Evolutionary conservation across 2,329 filamentous ascomycete species (phyloP).

Genomic region (Catunica adiposa): DNA sequence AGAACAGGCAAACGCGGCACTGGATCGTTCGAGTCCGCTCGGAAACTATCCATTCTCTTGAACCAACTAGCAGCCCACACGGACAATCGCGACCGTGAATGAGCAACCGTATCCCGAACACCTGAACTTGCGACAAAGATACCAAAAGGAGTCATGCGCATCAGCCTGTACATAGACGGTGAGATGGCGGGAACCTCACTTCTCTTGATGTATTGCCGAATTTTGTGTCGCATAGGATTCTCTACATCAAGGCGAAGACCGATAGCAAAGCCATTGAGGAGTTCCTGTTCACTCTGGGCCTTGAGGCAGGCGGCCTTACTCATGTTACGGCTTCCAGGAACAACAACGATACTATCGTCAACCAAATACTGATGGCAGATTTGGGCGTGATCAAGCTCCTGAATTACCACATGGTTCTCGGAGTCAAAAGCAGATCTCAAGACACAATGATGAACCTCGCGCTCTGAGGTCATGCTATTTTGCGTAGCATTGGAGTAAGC

Average conservation of each 20-base stretch:
- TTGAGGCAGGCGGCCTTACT: not conserved
- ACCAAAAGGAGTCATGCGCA: slow-evolving; percentile 8
- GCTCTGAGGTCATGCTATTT: not conserved
- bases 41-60: slow-evolving; percentile 11
- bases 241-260: slow-evolving; percentile 5
- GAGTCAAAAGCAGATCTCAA: not conserved
- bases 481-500: slow-evolving; percentile 7
- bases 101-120: slow-evolving; percentile 1
- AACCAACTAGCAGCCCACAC: slow-evolving; percentile 13
- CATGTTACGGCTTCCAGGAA: not conserved
- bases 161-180: slow-evolving; percentile 8
- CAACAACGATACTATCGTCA: slow-evolving; percentile 3
- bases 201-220: slow-evolving; percentile 6
- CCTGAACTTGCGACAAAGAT: slow-evolving; percentile 8
- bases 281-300: slow-evolving; percentile 8
- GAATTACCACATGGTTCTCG: not conserved
- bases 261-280: slow-evolving; percentile 6
- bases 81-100: slow-evolving; percentile 7
- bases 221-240: not conserved
- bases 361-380: slow-evolving; percentile 13
- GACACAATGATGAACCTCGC: slow-evolving; percentile 5
- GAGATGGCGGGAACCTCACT: slow-evolving; percentile 2
- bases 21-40: not conserved
- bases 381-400: slow-evolving; percentile 8
- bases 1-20: slow-evolving; percentile 6